Evolutionary conservation across 495 filamentous ascomycete species (phyloP).

Genomic region (Tuber calosporum): DNA sequence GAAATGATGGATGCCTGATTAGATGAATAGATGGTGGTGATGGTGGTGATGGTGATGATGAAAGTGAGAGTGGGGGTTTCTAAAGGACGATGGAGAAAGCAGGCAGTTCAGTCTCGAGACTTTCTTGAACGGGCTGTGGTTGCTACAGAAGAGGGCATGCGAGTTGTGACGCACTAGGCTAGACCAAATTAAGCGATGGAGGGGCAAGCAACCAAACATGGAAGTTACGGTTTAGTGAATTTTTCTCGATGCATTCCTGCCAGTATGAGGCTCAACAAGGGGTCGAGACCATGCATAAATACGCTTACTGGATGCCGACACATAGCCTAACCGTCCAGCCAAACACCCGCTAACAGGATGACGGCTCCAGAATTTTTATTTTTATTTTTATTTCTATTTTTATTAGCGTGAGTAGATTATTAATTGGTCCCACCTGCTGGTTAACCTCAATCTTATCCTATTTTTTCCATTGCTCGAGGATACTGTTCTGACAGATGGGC

Average conservation of each 20-base stretch:
- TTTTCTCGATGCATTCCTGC: not conserved
- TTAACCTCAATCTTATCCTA: not conserved
- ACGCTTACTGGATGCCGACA: not conserved
- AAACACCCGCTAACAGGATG: not conserved
- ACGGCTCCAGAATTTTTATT: not conserved
- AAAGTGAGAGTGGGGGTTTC: not conserved
- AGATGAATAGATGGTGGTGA: conserved; percentile 24
- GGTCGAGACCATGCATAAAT: not conserved
- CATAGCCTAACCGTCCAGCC: not conserved
- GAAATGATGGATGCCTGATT: conserved; percentile 11
- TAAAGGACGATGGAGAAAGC: not conserved
- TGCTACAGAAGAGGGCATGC: not conserved
- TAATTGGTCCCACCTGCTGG: not conserved
- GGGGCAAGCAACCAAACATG: not conserved
- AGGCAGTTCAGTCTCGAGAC: not conserved
- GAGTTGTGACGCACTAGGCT: not conserved
- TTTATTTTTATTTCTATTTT: not conserved
- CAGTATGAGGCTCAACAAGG: not conserved
- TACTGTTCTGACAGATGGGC: not conserved
- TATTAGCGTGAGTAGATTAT: not conserved
- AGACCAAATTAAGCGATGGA: not conserved
- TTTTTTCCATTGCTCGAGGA: not conserved
- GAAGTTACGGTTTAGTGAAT: too few species aligned
- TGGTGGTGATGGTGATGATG: conserved; percentile 18
- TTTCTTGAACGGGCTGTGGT: not conserved